Conservation (phyloP, 805 yeast species). For the Ogataea siamensis region DNA sequence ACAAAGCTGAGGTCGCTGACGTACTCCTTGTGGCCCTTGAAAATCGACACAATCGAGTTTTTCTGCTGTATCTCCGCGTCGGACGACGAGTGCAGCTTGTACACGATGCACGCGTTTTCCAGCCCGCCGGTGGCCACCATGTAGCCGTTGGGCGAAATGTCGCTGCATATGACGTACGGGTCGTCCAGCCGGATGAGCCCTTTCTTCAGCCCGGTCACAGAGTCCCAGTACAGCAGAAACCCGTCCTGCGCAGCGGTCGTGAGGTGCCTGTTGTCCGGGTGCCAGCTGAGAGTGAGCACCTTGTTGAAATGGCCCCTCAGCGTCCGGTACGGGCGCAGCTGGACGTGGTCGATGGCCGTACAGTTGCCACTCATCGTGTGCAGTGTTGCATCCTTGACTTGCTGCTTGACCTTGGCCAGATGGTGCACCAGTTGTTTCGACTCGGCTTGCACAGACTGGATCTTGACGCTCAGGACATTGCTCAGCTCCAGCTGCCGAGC, state of each 20-base stretch:
- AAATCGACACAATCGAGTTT: constrained; percentile 43
- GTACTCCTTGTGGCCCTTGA: constrained; percentile 83
- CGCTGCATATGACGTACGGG: constrained; percentile 78
- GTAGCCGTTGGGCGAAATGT: constrained; percentile 61
- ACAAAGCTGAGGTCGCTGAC: constrained; percentile 71
- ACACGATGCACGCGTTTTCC: constrained; percentile 74
- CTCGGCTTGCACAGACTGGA: constrained; percentile 28
- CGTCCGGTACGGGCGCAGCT: constrained; percentile 29
- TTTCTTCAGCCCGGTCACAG: constrained; percentile 64
- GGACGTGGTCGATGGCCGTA: constrained; percentile 8
- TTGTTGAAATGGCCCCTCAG: constrained; percentile 71
- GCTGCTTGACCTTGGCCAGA: constrained; percentile 28
- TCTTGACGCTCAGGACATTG: constrained; percentile 20
- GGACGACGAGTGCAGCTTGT: constrained; percentile 37
- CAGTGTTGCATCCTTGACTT: constrained; percentile 29
- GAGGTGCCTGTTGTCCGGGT: constrained; percentile 55
- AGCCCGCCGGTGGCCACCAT: constrained; percentile 80
- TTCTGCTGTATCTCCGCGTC: constrained; percentile 9
- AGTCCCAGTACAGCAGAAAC: constrained; percentile 79
- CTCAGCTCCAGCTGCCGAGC: constrained; percentile 28
- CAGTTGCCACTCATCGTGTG: constrained; percentile 28
- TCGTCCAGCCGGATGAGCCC: constrained; percentile 71
- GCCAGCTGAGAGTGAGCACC: constrained; percentile 69
- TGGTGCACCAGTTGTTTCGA: constrained; percentile 27
- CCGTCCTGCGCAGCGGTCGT: constrained; percentile 87